phyloP scores from a whole-genome alignment of 805 yeast genomes.

The Saccharomycopsis oosterbeekiorum region DNA sequence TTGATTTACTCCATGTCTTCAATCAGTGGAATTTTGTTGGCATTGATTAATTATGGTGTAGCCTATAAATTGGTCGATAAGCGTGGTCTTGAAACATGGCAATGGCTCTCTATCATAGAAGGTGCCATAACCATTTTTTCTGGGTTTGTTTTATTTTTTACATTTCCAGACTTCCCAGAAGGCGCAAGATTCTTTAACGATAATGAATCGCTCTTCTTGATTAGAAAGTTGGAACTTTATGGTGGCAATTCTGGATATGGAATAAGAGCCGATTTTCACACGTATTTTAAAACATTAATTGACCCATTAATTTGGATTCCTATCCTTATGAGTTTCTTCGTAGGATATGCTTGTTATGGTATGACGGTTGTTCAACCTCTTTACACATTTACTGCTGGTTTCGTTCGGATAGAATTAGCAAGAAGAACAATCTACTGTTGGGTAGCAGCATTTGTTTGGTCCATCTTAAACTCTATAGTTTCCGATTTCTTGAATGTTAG shows the following conservation, averaged over 20 bases:
- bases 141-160: constrained; percentile 31
- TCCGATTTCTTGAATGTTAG: neutral
- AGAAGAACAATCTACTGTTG: constrained; percentile 39
- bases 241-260: constrained; percentile 41
- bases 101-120: constrained; percentile 41
- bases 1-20: constrained; percentile 58
- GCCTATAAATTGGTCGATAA: constrained; percentile 35
- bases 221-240: constrained; percentile 49
- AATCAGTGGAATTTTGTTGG: constrained; percentile 69
- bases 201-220: constrained; percentile 43
- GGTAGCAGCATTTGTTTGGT: constrained; percentile 9
- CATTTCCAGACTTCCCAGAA: constrained; percentile 65
- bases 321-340: constrained; percentile 21
- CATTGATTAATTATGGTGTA: constrained; percentile 58
- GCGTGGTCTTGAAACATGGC: constrained; percentile 29
- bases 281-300: constrained; percentile 33
- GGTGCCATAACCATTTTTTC: constrained; percentile 29
- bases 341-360: constrained; percentile 42
- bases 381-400: constrained; percentile 35
- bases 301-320: constrained; percentile 13
- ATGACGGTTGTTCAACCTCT: constrained; percentile 67
- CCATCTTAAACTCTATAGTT: neutral
- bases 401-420: constrained; percentile 64
- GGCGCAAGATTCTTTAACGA: constrained; percentile 43
- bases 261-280: constrained; percentile 31